These are phyloP conservation scores for Pseudocercospora ulei DNA, from an alignment of 2,329 filamentous ascomycete genomes.

Conservation along the genomic window DNA sequence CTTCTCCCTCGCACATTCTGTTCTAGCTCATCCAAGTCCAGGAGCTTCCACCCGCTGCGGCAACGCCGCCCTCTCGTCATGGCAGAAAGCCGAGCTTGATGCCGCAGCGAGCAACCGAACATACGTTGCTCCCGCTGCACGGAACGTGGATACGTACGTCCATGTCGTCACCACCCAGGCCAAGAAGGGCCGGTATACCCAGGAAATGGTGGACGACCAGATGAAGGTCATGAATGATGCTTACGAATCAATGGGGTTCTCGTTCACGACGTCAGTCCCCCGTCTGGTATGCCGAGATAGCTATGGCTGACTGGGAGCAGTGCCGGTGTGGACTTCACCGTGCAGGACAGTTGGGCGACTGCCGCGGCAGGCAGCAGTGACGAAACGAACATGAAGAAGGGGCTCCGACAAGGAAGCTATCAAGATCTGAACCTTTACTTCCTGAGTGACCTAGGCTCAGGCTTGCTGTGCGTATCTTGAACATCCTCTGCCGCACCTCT, in stretches of 20 bases:
- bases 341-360: slow-evolving; percentile 46
- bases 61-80: not conserved
- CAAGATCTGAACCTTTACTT: slow-evolving; percentile 48
- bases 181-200: slow-evolving; percentile 32
- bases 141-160: slow-evolving; percentile 31
- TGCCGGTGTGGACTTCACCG: slow-evolving; percentile 42
- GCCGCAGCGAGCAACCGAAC: slow-evolving; percentile 6
- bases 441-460: slow-evolving; percentile 41
- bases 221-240: slow-evolving; percentile 33
- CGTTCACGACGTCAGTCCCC: slow-evolving; percentile 33
- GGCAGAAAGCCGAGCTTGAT: slow-evolving; percentile 7
- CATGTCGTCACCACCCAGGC: slow-evolving; percentile 35
- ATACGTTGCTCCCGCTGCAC: slow-evolving; percentile 4
- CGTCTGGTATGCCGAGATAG: not conserved
- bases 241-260: slow-evolving; percentile 42
- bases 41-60: slow-evolving; percentile 5
- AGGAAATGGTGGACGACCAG: slow-evolving; percentile 34
- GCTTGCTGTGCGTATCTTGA: slow-evolving; percentile 8
- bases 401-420: slow-evolving; percentile 46
- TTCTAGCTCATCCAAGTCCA: no score
- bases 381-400: slow-evolving; percentile 41
- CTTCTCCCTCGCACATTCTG: no score
- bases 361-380: slow-evolving; percentile 39
- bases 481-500: not conserved
- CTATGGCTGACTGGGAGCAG: not conserved